Base-by-base conservation (phyloP, 805 yeast species). In the Saturnispora dispora region DNA sequence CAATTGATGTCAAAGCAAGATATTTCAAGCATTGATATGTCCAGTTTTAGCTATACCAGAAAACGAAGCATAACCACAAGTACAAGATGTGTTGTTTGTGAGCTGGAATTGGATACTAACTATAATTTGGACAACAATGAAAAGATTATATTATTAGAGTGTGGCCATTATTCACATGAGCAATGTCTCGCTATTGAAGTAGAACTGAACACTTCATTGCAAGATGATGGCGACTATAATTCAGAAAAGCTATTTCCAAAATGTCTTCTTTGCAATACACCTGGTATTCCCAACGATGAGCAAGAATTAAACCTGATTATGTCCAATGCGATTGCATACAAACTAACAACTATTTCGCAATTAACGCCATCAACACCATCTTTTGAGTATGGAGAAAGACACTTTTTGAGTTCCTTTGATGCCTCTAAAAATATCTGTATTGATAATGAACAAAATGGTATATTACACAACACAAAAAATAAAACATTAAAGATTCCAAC, bases 151-250 rank as follows among this genome's bases (percentile, higher is more conserved):
- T 74, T 72, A 51, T 65, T 82, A 32, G 63, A 62, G 39, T 82
- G 88, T 64, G 76, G 74, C 1, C 85, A 82, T 60, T 63, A 68
- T 43, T 68, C 74, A 39, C 88, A 82, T 60, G 82, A 78, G 48
- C 78, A 79, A 51, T 82, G 88, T 60, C 68, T 81, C 15, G 52
- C 65, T 3, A 60, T 79, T 7, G 69, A 69, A 22, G 60, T 73
- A 59, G 72, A 66, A 42, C 55, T 59, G 22, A 53, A 54, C 46
- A 40, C 50, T 5, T 25, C 48, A 4, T 17, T 52, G 8, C 25
- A 51, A 4, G 22, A 18, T 9, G 54, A 55, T 18, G 44, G 47
- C 18, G 30, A 47, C 2, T 46, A 47, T 4, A 23, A 52, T 1
- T 13, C 51, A 4, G 54, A 58, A 7, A 54, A 59, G 5, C 8